phyloP scores from a whole-genome alignment of 345 rosid genomes.

The Salix viminalis region DNA sequence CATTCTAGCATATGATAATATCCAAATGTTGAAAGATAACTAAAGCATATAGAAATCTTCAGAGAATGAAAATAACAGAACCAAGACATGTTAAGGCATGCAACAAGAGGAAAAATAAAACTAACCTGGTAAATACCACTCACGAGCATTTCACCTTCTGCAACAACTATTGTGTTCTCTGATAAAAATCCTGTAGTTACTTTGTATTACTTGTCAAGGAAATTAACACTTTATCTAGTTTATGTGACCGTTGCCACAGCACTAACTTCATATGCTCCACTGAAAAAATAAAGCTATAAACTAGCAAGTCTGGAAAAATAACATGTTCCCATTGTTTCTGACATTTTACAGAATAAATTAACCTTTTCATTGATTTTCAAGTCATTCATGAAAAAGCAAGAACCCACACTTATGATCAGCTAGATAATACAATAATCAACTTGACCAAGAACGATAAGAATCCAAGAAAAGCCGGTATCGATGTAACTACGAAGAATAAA shows the following conservation, averaged over 20 bases:
- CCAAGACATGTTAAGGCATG: neutral
- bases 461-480: neutral
- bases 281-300: neutral
- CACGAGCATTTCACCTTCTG: constrained; percentile 81
- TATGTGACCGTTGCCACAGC: neutral
- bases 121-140: constrained; percentile 80
- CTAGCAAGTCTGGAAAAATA: neutral
- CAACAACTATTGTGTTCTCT: constrained; percentile 88
- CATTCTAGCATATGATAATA: neutral
- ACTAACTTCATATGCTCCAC: neutral
- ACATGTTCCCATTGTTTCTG: no score
- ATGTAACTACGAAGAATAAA: neutral
- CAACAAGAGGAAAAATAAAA: neutral
- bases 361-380: neutral
- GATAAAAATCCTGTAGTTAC: constrained; percentile 85
- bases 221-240: constrained; percentile 2
- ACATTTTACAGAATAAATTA: no score
- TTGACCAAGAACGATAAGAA: neutral
- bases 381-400: neutral
- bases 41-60: neutral
- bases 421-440: neutral
- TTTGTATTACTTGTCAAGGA: constrained; percentile 66
- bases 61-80: neutral
- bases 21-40: neutral
- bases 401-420: neutral